Percentiles rank a stretch among this genome's conserved stretches.
Conservation (phyloP, 1,284 basidiomycete species). For the Chalciporus piperatoides region DNA sequence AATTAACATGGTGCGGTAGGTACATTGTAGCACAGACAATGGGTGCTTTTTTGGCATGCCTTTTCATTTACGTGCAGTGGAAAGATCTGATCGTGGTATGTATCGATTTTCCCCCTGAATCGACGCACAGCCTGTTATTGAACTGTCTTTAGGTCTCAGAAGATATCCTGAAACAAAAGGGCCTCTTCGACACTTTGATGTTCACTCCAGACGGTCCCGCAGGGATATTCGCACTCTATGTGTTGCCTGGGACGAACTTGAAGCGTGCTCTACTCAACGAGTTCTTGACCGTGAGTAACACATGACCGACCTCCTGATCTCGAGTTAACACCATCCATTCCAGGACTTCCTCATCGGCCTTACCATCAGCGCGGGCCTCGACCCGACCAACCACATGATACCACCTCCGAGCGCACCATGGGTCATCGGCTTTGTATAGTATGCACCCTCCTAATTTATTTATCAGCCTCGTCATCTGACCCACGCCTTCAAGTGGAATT, state of each 20-base stretch:
- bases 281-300: slow-evolving; percentile 52
- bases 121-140: neutral
- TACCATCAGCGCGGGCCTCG: slow-evolving; percentile 53
- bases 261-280: slow-evolving; percentile 62
- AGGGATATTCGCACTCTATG: slow-evolving; percentile 58
- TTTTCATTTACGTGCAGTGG: slow-evolving; percentile 62
- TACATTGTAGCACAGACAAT: slow-evolving; percentile 63
- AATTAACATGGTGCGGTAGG: slow-evolving; percentile 32
- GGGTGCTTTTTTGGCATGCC: slow-evolving; percentile 58
- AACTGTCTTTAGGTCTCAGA: slow-evolving; percentile 35
- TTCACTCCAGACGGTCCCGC: slow-evolving; percentile 61
- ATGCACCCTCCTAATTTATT: slow-evolving; percentile 4
- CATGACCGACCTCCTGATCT: neutral
- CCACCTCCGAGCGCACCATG: slow-evolving; percentile 52
- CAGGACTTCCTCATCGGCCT: slow-evolving; percentile 66
- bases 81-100: slow-evolving; percentile 44
- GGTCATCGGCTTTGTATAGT: slow-evolving; percentile 54
- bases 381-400: slow-evolving; percentile 59
- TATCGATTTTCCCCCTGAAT: neutral
- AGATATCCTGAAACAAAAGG: slow-evolving; percentile 40
- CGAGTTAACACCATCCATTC: neutral
- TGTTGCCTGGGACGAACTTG: slow-evolving; percentile 46
- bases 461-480: slow-evolving; percentile 9
- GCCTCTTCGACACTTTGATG: slow-evolving; percentile 39
- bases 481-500: slow-evolving; percentile 37